A percentile compares a stretch with the other conserved stretches of the same genome.
phyloP scores from a whole-genome alignment of 2,329 filamentous ascomycete species.

The Arthrobotrys entomopaga region DNA sequence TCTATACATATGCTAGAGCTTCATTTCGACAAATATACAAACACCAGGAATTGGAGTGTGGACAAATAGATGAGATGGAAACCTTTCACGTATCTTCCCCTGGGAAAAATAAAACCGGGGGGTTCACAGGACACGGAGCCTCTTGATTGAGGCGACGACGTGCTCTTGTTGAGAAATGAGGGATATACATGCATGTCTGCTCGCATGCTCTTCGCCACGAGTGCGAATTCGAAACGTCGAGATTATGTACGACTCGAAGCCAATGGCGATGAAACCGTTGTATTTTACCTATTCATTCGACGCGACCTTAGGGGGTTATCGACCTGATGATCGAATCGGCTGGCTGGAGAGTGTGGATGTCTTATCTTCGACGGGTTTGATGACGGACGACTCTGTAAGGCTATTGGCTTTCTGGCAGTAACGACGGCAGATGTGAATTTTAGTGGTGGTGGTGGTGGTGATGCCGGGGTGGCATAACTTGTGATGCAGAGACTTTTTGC shows the following conservation, averaged over 20 bases:
- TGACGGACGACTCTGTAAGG: too few relatives aligned
- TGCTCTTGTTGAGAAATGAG: conserved; percentile 52
- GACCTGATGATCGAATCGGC: conserved; percentile 3
- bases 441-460: too few relatives aligned
- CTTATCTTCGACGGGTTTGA: too few relatives aligned
- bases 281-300: not conserved
- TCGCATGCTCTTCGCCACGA: conserved; percentile 6
- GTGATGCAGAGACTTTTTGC: too few relatives aligned
- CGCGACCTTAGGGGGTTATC: conserved; percentile 1
- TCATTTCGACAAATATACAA: conserved; percentile 52
- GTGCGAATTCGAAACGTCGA: not conserved
- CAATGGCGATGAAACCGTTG: conserved; percentile 9
- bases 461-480: too few relatives aligned
- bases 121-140: conserved; percentile 47
- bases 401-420: too few relatives aligned
- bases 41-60: conserved; percentile 55
- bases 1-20: conserved; percentile 56
- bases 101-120: conserved; percentile 5
- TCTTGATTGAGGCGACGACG: conserved; percentile 30
- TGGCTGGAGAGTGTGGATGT: too few relatives aligned
- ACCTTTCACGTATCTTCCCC: conserved; percentile 54
- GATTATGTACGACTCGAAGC: not conserved
- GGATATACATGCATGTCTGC: conserved; percentile 30
- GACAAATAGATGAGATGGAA: conserved; percentile 56
- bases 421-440: too few relatives aligned